phyloP scores from a whole-genome alignment of 2,329 filamentous ascomycete genomes.

The Dactylonectria estremocensis region DNA sequence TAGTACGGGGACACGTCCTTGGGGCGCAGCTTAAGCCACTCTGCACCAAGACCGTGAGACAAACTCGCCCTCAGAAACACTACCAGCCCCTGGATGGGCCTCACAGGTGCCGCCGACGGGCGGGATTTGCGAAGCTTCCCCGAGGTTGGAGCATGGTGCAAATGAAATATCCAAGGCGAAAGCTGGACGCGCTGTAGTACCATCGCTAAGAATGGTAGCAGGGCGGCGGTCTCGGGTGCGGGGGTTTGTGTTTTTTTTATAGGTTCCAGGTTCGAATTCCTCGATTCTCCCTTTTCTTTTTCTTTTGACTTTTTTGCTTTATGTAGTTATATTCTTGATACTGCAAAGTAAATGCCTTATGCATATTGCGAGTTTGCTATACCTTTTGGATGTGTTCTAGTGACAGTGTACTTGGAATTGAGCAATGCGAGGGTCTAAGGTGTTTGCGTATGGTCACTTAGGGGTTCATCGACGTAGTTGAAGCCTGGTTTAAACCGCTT shows the following conservation, averaged over 20 bases:
- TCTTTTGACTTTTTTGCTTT: not conserved
- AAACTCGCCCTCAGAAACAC: slow-evolving; percentile 40
- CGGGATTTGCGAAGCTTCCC: slow-evolving; percentile 14
- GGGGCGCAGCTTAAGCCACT: not conserved
- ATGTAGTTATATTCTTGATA: not conserved
- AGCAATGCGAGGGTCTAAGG: too few relatives aligned
- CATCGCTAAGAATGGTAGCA: slow-evolving; percentile 41
- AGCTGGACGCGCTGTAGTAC: slow-evolving; percentile 43
- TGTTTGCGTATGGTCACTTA: too few relatives aligned
- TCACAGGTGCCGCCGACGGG: not conserved
- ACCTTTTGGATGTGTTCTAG: too few relatives aligned
- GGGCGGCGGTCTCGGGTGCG: slow-evolving; percentile 32
- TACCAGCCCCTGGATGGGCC: slow-evolving; percentile 39
- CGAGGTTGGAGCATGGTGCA: slow-evolving; percentile 45
- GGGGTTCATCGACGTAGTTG: too few relatives aligned
- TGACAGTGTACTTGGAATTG: too few relatives aligned
- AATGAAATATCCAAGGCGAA: slow-evolving; percentile 51
- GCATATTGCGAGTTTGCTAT: too few relatives aligned
- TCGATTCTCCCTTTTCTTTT: not conserved
- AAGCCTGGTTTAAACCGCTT: too few relatives aligned
- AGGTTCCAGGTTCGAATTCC: slow-evolving; percentile 11
- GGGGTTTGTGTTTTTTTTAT: slow-evolving; percentile 21
- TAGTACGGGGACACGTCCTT: not conserved
- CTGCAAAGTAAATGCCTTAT: not conserved
- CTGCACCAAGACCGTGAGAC: slow-evolving; percentile 2